Evolutionary conservation across 768 basidiomycete species (phyloP).

Genomic region (Grammothele lineata): DNA sequence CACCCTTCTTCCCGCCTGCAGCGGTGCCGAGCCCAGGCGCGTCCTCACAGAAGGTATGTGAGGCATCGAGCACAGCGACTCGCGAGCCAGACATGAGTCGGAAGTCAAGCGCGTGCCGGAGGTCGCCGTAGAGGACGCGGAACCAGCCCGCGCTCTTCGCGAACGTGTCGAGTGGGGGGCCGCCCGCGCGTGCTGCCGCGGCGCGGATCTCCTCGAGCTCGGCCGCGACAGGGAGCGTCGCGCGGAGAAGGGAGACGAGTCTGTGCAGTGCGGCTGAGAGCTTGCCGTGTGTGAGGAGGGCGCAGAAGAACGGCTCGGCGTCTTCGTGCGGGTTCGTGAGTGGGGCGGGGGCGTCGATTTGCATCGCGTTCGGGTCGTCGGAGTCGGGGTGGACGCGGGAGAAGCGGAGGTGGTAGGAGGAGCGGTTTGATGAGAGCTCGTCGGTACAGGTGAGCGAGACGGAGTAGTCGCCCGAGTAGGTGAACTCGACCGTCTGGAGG

Average conservation of each 20-base stretch:
- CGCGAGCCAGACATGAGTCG: conserved; percentile 65
- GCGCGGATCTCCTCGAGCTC: conserved; percentile 57
- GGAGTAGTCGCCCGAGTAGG: conserved; percentile 71
- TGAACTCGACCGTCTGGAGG: conserved; percentile 87
- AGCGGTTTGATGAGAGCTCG: conserved; percentile 62
- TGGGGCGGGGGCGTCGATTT: conserved; percentile 21
- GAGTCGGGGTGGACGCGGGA: conserved; percentile 39
- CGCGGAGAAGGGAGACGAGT: conserved; percentile 64
- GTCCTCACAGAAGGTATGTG: conserved; percentile 48
- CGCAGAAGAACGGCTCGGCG: conserved; percentile 70
- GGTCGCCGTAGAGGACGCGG: conserved; percentile 64
- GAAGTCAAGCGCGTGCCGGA: conserved; percentile 76
- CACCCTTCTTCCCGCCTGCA: background rate
- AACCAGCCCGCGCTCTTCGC: conserved; percentile 84
- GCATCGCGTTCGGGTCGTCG: conserved; percentile 11
- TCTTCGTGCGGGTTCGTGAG: conserved; percentile 68
- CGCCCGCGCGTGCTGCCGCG: conserved; percentile 25
- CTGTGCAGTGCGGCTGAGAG: conserved; percentile 62
- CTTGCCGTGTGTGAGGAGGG: conserved; percentile 63
- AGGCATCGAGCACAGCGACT: conserved; percentile 71
- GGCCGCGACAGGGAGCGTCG: conserved; percentile 73
- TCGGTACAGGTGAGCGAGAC: conserved; percentile 78
- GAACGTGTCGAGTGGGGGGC: conserved; percentile 57
- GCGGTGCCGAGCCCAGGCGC: background rate
- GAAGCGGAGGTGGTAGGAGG: conserved; percentile 72